Evolutionary conservation across 202 grass and related monocot genomes (phyloP).

Genomic region (Zoysia matrella): DNA sequence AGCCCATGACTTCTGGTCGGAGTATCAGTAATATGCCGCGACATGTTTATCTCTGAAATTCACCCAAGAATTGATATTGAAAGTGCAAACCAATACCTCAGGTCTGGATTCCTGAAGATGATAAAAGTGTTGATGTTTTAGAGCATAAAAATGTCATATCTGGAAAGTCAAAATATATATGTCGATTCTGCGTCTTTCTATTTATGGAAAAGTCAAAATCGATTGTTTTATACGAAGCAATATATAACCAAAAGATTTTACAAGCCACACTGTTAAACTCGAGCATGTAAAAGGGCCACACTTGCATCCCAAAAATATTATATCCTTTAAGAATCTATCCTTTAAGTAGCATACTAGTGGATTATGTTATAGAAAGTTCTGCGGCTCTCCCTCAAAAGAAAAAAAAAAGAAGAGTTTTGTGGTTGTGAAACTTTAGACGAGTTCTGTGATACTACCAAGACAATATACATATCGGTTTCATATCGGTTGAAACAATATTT

Average conservation of each 20-base stretch:
- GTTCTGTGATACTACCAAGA: neutral
- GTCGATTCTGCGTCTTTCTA: neutral
- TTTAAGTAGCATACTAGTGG: neutral
- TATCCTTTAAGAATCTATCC: neutral
- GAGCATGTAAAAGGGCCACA: neutral
- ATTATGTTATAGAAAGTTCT: slow-evolving; percentile 1
- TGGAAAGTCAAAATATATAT: neutral
- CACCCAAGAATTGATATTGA: neutral
- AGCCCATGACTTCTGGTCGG: neutral
- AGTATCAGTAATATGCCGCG: neutral
- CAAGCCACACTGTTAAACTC: slow-evolving; percentile 10
- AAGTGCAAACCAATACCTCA: neutral
- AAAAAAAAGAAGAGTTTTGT: too few relatives aligned
- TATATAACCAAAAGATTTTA: neutral
- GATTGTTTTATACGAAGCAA: neutral
- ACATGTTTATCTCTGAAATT: slow-evolving; percentile 14
- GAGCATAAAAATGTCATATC: neutral
- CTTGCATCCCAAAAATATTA: neutral
- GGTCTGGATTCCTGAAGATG: slow-evolving; percentile 30
- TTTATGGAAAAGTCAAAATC: neutral
- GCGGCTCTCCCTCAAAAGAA: too few relatives aligned
- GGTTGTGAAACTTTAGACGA: neutral
- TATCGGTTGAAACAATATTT: neutral
- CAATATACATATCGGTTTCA: neutral
- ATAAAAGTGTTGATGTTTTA: neutral